These are phyloP conservation scores for Monoraphidium neglectum DNA, from an alignment of 139 green algal genomes.

Conservation along the genomic window DNA sequence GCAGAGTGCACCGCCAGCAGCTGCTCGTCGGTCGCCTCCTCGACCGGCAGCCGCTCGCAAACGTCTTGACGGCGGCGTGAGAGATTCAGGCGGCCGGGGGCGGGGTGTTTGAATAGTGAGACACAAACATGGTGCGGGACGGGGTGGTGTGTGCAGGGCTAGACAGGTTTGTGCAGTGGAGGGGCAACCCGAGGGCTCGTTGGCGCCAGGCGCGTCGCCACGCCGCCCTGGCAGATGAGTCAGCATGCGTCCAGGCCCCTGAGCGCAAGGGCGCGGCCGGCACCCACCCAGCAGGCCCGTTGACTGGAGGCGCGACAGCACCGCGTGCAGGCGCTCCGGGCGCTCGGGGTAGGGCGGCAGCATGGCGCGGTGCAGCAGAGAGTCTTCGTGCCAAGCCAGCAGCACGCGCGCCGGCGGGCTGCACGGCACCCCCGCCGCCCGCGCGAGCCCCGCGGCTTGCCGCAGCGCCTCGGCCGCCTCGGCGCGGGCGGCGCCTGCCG, in stretches of 20 bases:
- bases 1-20: constrained; percentile 63
- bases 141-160: too few species aligned
- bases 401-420: constrained; percentile 16
- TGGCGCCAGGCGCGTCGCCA: too few species aligned
- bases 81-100: too few species aligned
- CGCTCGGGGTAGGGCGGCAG: constrained; percentile 52
- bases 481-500: not conserved
- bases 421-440: not conserved
- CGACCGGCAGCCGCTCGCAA: constrained; percentile 40
- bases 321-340: constrained; percentile 69
- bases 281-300: constrained; percentile 49
- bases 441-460: constrained; percentile 4
- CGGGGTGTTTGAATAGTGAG: too few species aligned
- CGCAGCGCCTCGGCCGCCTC: not conserved
- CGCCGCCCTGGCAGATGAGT: too few species aligned
- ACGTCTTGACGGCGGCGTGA: constrained; percentile 20
- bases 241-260: too few species aligned
- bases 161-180: too few species aligned
- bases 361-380: constrained; percentile 38
- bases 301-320: constrained; percentile 61
- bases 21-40: constrained; percentile 56
- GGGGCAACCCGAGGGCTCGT: too few species aligned
- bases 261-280: not conserved
- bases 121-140: too few species aligned
- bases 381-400: constrained; percentile 34